Evolutionary conservation across 176 grass and related monocot species (phyloP).

Genomic region (Ananas comosus): DNA sequence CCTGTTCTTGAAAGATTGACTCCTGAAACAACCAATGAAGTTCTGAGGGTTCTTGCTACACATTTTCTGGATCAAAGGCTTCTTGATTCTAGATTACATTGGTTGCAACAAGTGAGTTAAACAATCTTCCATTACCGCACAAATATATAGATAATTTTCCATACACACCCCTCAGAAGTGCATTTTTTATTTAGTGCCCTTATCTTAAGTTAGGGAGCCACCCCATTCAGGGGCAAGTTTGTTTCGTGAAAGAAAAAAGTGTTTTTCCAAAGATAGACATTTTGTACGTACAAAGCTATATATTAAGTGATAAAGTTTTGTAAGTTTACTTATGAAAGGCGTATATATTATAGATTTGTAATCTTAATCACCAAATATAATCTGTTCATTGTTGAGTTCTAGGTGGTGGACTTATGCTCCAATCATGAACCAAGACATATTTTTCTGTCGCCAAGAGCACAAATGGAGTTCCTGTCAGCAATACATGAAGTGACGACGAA

Average conservation of each 20-base stretch:
- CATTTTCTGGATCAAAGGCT: slow-evolving; percentile 53
- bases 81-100: slow-evolving; percentile 47
- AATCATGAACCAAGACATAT: slow-evolving; percentile 56
- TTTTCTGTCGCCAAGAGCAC: slow-evolving; percentile 66
- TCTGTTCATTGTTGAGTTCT: slow-evolving; percentile 10
- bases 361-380: not conserved
- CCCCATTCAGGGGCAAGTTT: no score
- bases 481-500: slow-evolving; percentile 46
- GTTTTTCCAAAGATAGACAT: no score
- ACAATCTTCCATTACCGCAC: not conserved
- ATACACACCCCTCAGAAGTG: not conserved
- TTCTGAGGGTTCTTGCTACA: slow-evolving; percentile 48
- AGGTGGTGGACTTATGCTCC: slow-evolving; percentile 72
- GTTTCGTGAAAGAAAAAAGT: no score
- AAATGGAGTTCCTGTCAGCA: slow-evolving; percentile 63
- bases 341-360: not conserved
- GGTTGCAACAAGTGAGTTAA: slow-evolving; percentile 73
- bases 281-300: not conserved
- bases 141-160: not conserved
- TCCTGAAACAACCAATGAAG: slow-evolving; percentile 43
- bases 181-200: not conserved
- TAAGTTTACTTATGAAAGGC: not conserved
- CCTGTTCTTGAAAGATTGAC: slow-evolving; percentile 76
- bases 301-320: not conserved
- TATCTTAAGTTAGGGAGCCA: not conserved